phyloP scores from a whole-genome alignment of 805 yeast species.

The Candida verbasci region DNA sequence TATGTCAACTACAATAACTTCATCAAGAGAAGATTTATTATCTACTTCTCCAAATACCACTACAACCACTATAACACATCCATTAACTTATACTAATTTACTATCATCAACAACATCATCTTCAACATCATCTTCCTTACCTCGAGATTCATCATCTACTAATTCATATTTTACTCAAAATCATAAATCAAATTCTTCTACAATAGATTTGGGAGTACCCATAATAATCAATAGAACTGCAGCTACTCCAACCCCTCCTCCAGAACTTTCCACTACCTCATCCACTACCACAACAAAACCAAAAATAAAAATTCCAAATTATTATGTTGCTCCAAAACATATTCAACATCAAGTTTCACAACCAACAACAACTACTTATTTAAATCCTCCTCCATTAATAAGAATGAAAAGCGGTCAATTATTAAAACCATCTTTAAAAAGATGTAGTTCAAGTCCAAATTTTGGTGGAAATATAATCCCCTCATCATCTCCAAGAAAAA shows the following conservation, averaged over 20 bases:
- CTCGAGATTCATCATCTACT: too few species aligned
- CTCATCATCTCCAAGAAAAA: slow-evolving; percentile 29
- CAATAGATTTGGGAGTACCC: background rate
- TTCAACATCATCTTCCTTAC: slow-evolving; percentile 4
- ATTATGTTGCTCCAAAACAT: slow-evolving; percentile 8
- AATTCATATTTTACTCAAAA: slow-evolving; percentile 1
- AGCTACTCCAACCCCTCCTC: too few species aligned
- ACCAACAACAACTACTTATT: slow-evolving; percentile 3
- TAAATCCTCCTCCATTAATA: slow-evolving; percentile 32
- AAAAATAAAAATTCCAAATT: slow-evolving; percentile 7
- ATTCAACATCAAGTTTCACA: background rate
- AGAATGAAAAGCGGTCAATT: slow-evolving; percentile 85
- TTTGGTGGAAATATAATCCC: slow-evolving; percentile 8
- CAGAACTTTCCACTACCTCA: too few species aligned
- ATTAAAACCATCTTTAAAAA: slow-evolving; percentile 69
- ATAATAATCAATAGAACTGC: too few species aligned
- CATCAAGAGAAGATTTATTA: slow-evolving; percentile 3
- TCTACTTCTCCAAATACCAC: background rate
- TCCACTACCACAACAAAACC: background rate
- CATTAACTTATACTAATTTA: slow-evolving; percentile 7
- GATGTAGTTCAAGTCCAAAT: slow-evolving; percentile 23
- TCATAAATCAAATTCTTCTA: background rate
- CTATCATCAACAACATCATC: slow-evolving; percentile 3
- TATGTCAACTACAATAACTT: slow-evolving; percentile 6
- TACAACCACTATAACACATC: background rate